A percentile compares a stretch with the other conserved stretches of the same genome.
These are phyloP conservation scores for Haplosporangium sp. DNA, from an alignment of 371 early-diverging fungal species.

Conservation along the genomic window DNA sequence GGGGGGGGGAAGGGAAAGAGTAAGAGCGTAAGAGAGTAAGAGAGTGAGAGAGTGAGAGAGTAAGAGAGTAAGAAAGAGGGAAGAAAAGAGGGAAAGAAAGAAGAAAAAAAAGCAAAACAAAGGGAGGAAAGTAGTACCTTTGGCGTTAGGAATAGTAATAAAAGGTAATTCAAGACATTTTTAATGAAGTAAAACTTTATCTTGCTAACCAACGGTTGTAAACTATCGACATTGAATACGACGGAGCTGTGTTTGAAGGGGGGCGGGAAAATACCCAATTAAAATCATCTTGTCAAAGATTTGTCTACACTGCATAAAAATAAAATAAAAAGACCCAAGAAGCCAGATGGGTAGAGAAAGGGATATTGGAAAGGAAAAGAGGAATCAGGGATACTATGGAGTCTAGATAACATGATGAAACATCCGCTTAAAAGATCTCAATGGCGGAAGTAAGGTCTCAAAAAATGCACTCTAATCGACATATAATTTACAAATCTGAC, in stretches of 20 bases:
- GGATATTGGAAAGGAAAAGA: neutral
- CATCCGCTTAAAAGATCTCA: too few relatives aligned
- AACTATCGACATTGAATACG: neutral
- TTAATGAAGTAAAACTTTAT: neutral
- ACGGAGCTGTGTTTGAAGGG: slow-evolving; percentile 16
- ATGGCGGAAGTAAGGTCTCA: too few relatives aligned
- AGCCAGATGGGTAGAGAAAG: neutral
- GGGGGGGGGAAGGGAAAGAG: neutral
- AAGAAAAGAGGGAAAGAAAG: neutral
- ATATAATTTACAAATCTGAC: too few relatives aligned
- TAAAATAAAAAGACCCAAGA: neutral
- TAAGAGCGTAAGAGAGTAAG: neutral
- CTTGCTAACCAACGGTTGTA: neutral
- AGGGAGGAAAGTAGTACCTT: neutral
- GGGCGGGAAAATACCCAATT: slow-evolving; percentile 1
- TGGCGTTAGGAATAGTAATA: neutral
- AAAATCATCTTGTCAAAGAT: neutral
- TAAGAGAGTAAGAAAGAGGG: neutral
- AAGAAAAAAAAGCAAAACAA: neutral
- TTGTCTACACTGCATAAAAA: too few relatives aligned
- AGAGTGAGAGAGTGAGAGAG: slow-evolving; percentile 4
- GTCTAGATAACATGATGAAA: too few relatives aligned
- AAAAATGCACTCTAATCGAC: too few relatives aligned
- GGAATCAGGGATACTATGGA: neutral
- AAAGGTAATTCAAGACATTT: neutral